Percentiles rank a stretch among this genome's conserved stretches.
Conservation (phyloP, 2,329 filamentous ascomycete species). For the Dryadomyces sulphureus region DNA sequence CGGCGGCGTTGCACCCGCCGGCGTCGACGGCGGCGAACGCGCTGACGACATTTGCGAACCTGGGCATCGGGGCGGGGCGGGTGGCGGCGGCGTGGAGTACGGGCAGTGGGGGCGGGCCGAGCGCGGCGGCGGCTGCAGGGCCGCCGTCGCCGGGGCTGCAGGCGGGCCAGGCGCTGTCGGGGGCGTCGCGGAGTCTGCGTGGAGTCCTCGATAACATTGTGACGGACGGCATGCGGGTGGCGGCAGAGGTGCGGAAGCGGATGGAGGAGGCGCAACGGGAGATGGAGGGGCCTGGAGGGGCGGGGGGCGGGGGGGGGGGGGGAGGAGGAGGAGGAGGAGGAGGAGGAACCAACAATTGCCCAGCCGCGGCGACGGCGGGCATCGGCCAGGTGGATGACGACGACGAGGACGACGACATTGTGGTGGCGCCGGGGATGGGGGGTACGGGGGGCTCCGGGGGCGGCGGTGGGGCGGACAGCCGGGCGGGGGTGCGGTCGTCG, state of each 20-base stretch:
- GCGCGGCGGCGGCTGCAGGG: background rate
- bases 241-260: slow-evolving; percentile 74
- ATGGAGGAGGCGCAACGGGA: slow-evolving; percentile 96
- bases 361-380: background rate
- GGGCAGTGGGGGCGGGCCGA: slow-evolving; percentile 17
- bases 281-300: slow-evolving; percentile 53
- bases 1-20: slow-evolving; percentile 15
- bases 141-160: slow-evolving; percentile 27
- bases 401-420: slow-evolving; percentile 46
- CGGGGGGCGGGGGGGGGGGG: slow-evolving; percentile 21
- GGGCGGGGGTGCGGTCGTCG: slow-evolving; percentile 43
- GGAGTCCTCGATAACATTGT: slow-evolving; percentile 96
- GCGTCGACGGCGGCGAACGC: slow-evolving; percentile 29
- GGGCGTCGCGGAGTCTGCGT: slow-evolving; percentile 59
- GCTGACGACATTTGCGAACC: slow-evolving; percentile 19
- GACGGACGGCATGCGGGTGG: slow-evolving; percentile 91
- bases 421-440: slow-evolving; percentile 12
- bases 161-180: slow-evolving; percentile 18
- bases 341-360: background rate
- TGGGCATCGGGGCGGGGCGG: slow-evolving; percentile 20
- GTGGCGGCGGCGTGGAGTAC: slow-evolving; percentile 26
- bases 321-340: slow-evolving; percentile 19
- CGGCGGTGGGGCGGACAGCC: slow-evolving; percentile 9
- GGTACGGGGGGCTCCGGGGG: background rate
- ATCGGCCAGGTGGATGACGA: slow-evolving; percentile 34